Conservation (phyloP, 1,284 basidiomycete species). For the Papiliotrema fonsecae region DNA sequence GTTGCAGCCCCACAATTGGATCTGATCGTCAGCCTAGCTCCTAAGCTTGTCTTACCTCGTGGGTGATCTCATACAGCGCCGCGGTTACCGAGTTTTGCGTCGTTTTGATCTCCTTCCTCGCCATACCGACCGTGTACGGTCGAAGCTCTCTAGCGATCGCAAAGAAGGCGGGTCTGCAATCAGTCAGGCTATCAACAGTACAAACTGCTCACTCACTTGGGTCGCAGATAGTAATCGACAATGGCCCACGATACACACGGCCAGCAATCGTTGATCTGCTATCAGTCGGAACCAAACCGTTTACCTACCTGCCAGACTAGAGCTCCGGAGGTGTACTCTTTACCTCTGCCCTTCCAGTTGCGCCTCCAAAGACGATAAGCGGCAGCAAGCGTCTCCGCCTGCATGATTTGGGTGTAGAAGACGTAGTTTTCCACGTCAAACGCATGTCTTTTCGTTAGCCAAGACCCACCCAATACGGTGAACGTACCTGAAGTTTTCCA, state of each 20-base stretch:
- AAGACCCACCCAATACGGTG: background rate
- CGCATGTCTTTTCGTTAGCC: constrained; percentile 52
- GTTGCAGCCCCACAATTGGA: constrained; percentile 82
- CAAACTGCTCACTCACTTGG: constrained; percentile 22
- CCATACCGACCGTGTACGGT: constrained; percentile 64
- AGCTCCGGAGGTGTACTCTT: constrained; percentile 67
- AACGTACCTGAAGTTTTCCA: constrained; percentile 64
- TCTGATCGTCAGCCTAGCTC: constrained; percentile 19
- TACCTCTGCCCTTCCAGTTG: constrained; percentile 66
- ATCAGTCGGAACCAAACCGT: background rate
- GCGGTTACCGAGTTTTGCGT: constrained; percentile 59
- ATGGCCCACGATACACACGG: constrained; percentile 75
- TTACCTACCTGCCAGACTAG: constrained; percentile 67
- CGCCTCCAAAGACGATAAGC: constrained; percentile 73
- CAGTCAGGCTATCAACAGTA: background rate
- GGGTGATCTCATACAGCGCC: constrained; percentile 62
- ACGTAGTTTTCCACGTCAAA: constrained; percentile 81
- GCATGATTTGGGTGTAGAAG: constrained; percentile 78
- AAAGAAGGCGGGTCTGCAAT: constrained; percentile 65
- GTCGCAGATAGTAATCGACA: constrained; percentile 66
- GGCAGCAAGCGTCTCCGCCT: constrained; percentile 68
- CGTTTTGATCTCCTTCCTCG: constrained; percentile 64
- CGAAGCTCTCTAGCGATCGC: constrained; percentile 65
- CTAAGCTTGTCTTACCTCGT: constrained; percentile 26
- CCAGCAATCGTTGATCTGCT: constrained; percentile 73